Conservation (phyloP, 2,329 filamentous ascomycete genomes). For the Orbilia javanica region DNA sequence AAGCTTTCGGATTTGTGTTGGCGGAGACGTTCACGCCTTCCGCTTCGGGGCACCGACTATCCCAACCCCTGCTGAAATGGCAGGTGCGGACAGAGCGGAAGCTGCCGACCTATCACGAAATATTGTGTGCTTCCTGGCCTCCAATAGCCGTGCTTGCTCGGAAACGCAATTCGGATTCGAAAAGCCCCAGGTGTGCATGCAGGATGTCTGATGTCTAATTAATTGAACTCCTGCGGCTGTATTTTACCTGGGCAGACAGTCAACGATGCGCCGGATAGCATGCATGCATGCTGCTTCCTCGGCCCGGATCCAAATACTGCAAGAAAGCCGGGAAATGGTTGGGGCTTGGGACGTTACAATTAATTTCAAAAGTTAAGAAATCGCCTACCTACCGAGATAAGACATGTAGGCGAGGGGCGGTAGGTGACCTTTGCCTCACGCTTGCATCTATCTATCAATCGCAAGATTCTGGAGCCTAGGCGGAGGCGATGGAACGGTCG, state of each 20-base stretch:
- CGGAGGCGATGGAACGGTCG: background rate
- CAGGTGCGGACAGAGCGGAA: constrained; percentile 21
- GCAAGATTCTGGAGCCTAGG: background rate
- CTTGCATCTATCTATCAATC: background rate
- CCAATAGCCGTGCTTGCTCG: background rate
- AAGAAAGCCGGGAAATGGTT: constrained; percentile 9
- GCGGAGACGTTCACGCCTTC: constrained; percentile 31
- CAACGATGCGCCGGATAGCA: background rate
- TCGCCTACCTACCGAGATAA: constrained; percentile 51
- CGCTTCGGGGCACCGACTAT: background rate
- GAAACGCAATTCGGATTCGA: constrained; percentile 13
- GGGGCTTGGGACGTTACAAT: constrained; percentile 32
- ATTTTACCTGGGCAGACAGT: constrained; percentile 10
- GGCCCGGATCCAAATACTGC: constrained; percentile 11
- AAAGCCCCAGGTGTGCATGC: constrained; percentile 12
- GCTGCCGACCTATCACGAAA: constrained; percentile 42
- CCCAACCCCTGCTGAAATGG: background rate
- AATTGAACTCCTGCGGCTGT: constrained; percentile 6
- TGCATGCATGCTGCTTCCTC: constrained; percentile 10
- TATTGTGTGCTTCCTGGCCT: constrained; percentile 35
- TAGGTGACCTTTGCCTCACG: constrained; percentile 15
- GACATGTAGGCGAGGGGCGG: constrained; percentile 42
- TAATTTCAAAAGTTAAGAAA: background rate
- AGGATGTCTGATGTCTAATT: constrained; percentile 2
- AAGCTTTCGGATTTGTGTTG: constrained; percentile 45